Evolutionary conservation across 2,329 filamentous ascomycete species (phyloP).

Genomic region (Curvularia eragrostidis): DNA sequence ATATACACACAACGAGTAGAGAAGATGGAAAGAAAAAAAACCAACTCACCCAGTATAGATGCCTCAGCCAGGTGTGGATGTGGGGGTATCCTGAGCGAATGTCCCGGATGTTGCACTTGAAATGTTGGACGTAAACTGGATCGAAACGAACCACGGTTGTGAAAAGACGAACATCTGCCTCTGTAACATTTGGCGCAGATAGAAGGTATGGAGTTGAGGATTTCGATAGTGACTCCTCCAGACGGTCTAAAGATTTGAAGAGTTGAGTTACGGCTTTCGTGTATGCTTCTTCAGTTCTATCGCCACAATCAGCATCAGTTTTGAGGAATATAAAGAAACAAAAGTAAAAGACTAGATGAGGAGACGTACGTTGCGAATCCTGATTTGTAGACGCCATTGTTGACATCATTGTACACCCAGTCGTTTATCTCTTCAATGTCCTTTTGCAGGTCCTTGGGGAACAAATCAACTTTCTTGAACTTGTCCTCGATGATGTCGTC

Average conservation of each 20-base stretch:
- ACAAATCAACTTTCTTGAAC: constrained; percentile 54
- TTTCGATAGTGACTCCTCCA: constrained; percentile 52
- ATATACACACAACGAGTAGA: not conserved
- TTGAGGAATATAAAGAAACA: not conserved
- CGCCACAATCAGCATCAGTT: not conserved
- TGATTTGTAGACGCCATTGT: constrained; percentile 61
- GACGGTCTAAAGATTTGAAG: constrained; percentile 58
- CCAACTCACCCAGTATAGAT: constrained; percentile 73
- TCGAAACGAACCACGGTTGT: constrained; percentile 69
- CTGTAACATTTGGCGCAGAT: constrained; percentile 54
- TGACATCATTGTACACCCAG: constrained; percentile 61
- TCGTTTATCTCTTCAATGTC: constrained; percentile 59
- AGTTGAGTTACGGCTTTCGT: constrained; percentile 54
- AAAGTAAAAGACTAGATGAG: not conserved
- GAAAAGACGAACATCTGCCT: constrained; percentile 60
- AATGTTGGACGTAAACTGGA: constrained; percentile 63
- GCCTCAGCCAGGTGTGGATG: constrained; percentile 80
- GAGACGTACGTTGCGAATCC: constrained; percentile 58
- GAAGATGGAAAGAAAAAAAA: not conserved
- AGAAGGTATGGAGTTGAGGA: constrained; percentile 56
- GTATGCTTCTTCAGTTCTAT: constrained; percentile 58
- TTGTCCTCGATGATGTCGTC: constrained; percentile 61
- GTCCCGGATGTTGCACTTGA: constrained; percentile 83
- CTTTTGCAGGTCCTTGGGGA: constrained; percentile 53
- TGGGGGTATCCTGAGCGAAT: constrained; percentile 83